These are phyloP conservation scores for Seiridium unicorne DNA, from an alignment of 2,329 filamentous ascomycete species.

Conservation along the genomic window DNA sequence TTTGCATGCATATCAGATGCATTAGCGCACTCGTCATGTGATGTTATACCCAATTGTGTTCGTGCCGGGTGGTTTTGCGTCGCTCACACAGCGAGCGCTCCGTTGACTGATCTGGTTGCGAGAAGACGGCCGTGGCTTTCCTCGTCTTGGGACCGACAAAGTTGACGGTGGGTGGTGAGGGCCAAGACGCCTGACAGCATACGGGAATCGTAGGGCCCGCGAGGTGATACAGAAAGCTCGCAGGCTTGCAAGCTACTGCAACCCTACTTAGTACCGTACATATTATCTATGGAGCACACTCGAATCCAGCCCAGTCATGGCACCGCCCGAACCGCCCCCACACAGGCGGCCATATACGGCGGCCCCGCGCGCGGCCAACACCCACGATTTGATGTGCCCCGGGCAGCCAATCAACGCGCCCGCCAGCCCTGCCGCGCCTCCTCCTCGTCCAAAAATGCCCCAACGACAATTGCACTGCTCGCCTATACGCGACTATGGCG, in stretches of 20 bases:
- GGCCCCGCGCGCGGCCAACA: neutral
- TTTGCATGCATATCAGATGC: too few species aligned
- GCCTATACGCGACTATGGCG: neutral
- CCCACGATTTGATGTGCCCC: neutral
- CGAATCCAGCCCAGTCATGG: neutral
- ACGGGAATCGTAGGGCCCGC: too few species aligned
- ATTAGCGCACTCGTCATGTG: too few species aligned
- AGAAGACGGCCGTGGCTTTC: too few species aligned
- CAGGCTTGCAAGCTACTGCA: neutral
- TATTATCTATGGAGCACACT: neutral
- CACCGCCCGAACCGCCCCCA: neutral
- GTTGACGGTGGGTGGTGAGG: too few species aligned
- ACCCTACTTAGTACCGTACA: neutral
- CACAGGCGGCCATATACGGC: neutral
- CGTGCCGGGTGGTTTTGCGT: too few species aligned
- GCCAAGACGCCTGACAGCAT: too few species aligned
- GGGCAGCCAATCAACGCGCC: neutral
- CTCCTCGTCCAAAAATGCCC: neutral
- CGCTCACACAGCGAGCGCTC: too few species aligned
- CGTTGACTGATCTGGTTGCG: too few species aligned
- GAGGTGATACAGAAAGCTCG: too few species aligned
- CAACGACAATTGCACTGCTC: neutral
- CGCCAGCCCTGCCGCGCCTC: neutral
- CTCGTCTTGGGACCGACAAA: too few species aligned
- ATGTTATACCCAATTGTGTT: too few species aligned